A percentile compares a stretch with the other conserved stretches of the same genome.
phyloP scores from a whole-genome alignment of 2,329 filamentous ascomycete species.

The Ophiocordyceps camponoti-leonardi region DNA sequence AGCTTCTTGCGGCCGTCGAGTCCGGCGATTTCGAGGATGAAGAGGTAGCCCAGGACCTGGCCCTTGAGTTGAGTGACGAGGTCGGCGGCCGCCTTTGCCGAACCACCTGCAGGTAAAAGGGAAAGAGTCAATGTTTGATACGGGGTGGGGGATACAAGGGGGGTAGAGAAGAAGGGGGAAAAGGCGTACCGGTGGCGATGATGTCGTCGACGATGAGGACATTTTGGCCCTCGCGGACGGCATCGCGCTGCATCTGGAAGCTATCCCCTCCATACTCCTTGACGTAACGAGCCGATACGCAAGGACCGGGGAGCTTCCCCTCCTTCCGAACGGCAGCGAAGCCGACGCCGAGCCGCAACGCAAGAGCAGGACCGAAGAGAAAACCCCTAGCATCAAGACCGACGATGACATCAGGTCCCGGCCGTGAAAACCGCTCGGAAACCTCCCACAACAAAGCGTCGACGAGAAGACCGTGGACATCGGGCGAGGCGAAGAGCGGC shows the following conservation, averaged over 20 bases:
- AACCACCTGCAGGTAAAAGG: constrained; percentile 48
- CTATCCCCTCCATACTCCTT: constrained; percentile 95
- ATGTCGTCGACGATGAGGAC: constrained; percentile 94
- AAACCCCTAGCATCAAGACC: constrained; percentile 91
- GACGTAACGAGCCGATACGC: constrained; percentile 68
- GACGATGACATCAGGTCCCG: constrained; percentile 74
- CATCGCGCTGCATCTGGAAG: constrained; percentile 89
- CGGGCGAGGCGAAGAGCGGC: constrained; percentile 72
- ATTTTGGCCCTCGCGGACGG: constrained; percentile 70
- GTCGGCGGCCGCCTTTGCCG: constrained; percentile 70
- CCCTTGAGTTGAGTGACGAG: constrained; percentile 79
- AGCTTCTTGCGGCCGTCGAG: constrained; percentile 86
- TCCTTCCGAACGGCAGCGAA: constrained; percentile 92
- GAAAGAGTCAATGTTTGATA: background rate
- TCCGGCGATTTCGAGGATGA: constrained; percentile 90
- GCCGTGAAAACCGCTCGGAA: constrained; percentile 36
- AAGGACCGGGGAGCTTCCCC: constrained; percentile 87
- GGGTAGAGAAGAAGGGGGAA: background rate
- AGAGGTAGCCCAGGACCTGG: constrained; percentile 73
- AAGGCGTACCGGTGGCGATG: constrained; percentile 76
- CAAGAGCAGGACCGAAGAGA: constrained; percentile 81
- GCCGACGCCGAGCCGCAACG: constrained; percentile 61
- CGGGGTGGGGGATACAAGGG: background rate
- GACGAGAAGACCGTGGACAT: constrained; percentile 59
- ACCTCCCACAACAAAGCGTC: constrained; percentile 76